Evolutionary conservation across 441 rosid genomes (phyloP), one percentile per base, ranked within the genome.

Genomic region (Breynia disticha): DNA sequence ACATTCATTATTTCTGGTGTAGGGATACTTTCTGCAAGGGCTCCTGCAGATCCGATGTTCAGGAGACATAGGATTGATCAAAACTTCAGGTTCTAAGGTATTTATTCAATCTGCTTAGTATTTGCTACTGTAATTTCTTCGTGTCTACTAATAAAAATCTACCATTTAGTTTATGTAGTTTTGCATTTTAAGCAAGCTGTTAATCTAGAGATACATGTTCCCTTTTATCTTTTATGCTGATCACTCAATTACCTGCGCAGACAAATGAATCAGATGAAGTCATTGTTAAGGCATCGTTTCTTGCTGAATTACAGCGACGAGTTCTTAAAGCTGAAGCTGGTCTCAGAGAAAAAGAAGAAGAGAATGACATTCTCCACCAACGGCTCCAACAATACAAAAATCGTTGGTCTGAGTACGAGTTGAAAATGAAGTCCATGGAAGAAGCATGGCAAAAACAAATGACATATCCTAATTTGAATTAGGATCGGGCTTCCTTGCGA

Each of bases 361-460:
- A 89, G 74, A 89, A 86, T 46, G 99, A 93, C 63, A 85, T 93
- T 64, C 84, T 93, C 58, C 90, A 85, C 32, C 97, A 93, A 63
- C 79, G 95, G 22, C 85, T 90, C 71, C 97, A 84, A 57, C 99
- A 89, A 60, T 89, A 93, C 18, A 95, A 93, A 70, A 85, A 72
- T 70, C 93, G 97, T 41, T 94, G 99, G 99, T 87, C 90, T 15
- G n/a, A n/a, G n/a, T n/a, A n/a, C n/a, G n/a, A n/a, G n/a, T n/a
- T n/a, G n/a, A n/a, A n/a, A n/a, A n/a, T 94, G 99, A 94, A 89
- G 70, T 94, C 99, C 54, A 93, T 94, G 99, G 99, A 94, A 72
- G 96, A 94, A 66, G 86, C 87, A 62, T 89, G 99, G 97, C 99
- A 94, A 63, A 94, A 94, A 63, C 97, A 93, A 76, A 94, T 89